These are phyloP conservation scores for Silene conica DNA, from an alignment of 148 eudicot genomes.

Conservation along the genomic window DNA sequence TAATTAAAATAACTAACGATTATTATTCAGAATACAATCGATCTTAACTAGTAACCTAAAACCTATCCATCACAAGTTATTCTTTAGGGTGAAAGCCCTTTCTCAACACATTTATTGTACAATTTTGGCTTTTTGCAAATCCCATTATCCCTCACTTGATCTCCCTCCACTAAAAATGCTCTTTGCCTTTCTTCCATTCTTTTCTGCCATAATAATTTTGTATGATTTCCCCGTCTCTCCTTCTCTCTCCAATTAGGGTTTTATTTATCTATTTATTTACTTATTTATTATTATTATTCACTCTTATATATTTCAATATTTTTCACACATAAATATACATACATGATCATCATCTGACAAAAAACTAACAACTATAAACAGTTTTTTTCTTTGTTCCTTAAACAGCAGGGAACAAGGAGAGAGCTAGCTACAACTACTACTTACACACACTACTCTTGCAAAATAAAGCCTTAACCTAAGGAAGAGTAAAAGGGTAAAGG, in stretches of 20 bases:
- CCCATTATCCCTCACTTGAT: constrained; percentile 16
- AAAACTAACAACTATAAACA: constrained; percentile 12
- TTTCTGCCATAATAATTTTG: constrained; percentile 26
- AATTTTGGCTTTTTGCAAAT: constrained; percentile 20
- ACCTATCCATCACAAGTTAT: neutral
- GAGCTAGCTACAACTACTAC: neutral
- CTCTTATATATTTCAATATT: neutral
- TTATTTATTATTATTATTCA: too few relatives aligned
- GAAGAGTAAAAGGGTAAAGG: constrained; percentile 17
- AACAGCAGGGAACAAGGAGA: constrained; percentile 14
- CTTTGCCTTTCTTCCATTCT: constrained; percentile 33
- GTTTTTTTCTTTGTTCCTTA: constrained; percentile 13
- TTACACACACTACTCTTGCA: neutral
- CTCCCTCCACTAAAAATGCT: constrained; percentile 30
- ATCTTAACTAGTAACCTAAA: neutral
- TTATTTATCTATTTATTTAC: constrained; percentile 19
- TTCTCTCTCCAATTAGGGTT: constrained; percentile 43
- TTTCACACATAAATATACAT: neutral
- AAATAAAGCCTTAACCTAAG: constrained; percentile 27
- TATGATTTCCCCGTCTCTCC: constrained; percentile 13
- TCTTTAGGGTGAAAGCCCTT: neutral
- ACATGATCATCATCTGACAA: constrained; percentile 6
- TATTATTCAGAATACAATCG: too few relatives aligned
- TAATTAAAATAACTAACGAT: too few relatives aligned
- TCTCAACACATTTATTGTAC: constrained; percentile 6